Evolutionary conservation across 805 yeast species (phyloP), one percentile per base, ranked within the genome.

Genomic region (Lipomyces orientalis): DNA sequence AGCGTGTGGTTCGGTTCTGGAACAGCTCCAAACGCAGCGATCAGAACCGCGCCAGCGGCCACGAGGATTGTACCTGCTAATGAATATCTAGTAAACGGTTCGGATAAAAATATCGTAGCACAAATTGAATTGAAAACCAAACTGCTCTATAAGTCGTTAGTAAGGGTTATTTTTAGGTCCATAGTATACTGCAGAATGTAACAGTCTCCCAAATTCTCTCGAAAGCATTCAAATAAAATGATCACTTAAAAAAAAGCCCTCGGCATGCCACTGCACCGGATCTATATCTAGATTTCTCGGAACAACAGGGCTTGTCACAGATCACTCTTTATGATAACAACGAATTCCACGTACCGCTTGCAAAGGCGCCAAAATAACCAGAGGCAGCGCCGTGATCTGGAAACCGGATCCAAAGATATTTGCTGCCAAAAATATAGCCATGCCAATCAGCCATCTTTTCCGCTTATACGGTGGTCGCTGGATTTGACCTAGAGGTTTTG

Each of bases 71-170:
- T 92, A 2, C 97, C 97, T 9, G 79, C 65, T 0, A 85, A 79
- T 1, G 93, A 83, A 62, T 79, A 80, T 31, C 72, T 68, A 1
- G 93, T 88, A 76, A 91, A 90, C 0, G 82, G 81, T 75, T 92
- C 97, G 39, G 87, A 81, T 14, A 92, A 84, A 14, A 92, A 78
- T 10, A 90, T 65, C 22, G 89, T 76, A 55, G 95, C 90, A 74
- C 91, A 85, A 1, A 90, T 77, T 0, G 95, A 86, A 77, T 93
- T 93, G 82, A 93, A 92, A 1, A 92, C 93, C n/a, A 93, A 82
- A 0, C 97, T 97, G 31, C 71, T 64, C 67, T 66, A 34, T 14
- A 39, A 25, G 55, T 16, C 12, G 55, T 52, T 52, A 52, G 55
- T 52, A 52, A 33, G 8, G 34, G 29, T 16, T 12, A 43, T n/a